A percentile compares a stretch with the other conserved stretches of the same genome.
phyloP scores from a whole-genome alignment of 352 stramenopile species.

The Phytophthora uliginosa region DNA sequence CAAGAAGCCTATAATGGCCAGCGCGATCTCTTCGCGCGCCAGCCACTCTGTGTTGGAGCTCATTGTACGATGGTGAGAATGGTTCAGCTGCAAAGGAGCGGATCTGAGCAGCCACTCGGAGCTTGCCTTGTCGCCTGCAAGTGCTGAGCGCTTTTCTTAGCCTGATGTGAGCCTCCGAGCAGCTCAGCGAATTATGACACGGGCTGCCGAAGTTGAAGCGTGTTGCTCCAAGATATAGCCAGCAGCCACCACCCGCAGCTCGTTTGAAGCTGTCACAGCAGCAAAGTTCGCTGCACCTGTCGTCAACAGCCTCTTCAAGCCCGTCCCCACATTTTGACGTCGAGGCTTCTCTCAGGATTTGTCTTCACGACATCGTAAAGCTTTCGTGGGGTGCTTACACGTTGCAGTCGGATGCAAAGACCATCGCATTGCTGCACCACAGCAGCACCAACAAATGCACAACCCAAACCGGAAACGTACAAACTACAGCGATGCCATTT shows the following conservation, averaged over 20 bases:
- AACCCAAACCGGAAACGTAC: background rate
- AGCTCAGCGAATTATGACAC: background rate
- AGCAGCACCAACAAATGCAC: background rate
- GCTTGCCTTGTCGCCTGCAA: too few relatives aligned
- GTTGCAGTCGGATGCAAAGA: background rate
- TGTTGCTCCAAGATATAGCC: background rate
- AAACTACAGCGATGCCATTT: constrained; percentile 23
- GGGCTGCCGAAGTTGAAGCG: background rate
- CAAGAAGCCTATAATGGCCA: constrained; percentile 29
- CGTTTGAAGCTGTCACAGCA: background rate
- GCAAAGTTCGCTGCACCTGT: background rate
- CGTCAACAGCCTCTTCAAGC: background rate
- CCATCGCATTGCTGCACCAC: background rate
- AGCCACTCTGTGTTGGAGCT: constrained; percentile 18
- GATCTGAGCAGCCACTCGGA: constrained; percentile 34
- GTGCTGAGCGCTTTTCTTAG: constrained; percentile 3
- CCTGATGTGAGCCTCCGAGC: background rate
- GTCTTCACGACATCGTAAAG: constrained; percentile 26
- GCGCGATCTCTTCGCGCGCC: constrained; percentile 11
- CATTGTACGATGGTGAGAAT: constrained; percentile 19
- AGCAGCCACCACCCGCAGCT: background rate
- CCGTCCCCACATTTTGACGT: constrained; percentile 10
- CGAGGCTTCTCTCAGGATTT: constrained; percentile 28
- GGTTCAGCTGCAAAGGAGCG: constrained; percentile 27
- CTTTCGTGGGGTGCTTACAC: constrained; percentile 6